Base-by-base conservation (phyloP, 495 filamentous ascomycete genomes). In the Podospora australis region DNA sequence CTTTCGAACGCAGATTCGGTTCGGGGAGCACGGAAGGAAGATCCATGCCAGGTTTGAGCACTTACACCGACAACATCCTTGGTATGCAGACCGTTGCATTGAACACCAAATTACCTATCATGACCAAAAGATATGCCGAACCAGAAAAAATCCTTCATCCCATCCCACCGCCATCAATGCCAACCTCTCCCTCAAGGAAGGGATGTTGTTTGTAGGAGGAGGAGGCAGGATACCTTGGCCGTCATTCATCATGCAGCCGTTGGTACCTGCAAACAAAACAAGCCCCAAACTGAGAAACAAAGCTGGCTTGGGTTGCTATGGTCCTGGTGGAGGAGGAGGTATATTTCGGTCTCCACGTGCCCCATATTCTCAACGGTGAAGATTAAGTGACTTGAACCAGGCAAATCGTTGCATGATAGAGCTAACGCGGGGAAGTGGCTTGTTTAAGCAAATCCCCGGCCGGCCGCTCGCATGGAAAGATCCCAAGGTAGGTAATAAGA, bases 61-160 rank as follows among this genome's bases (percentile, higher is more conserved):
- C n/a, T 16, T 21, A 26, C 23, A 24, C 14, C 23, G 11, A 23
- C 40, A n/a, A 14, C 6, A 17, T 23, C 22, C 22, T 14, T 28
- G 23, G 40, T 9, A 29, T 46, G 32, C 21, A 20, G n/a, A 36
- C 19, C n/a, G 23, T 11, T 14, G 62, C 62, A 65, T 65, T 59
- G 56, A 58, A 49, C 6, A 22, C n/a, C 48, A 62, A 46, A 65
- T 65, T 62, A n/a, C n/a, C n/a, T n/a, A 46, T 36, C 19, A 50
- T 39, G 54, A 62, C 62, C 39, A 59, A 62, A 61, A 36, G 7
- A 36, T 36, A 17, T 6, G 32, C 25, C n/a, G 10, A 34, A 47
- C 28, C 25, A n/a, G 22, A 28, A 11, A 35, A 16, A 11, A 34
- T 14, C 29, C 43, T 45, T n/a, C 32, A 1, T 16, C n/a, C 32